These are phyloP conservation scores for Sabuloglossum arenarium DNA, from an alignment of 495 filamentous ascomycete species.

Conservation along the genomic window DNA sequence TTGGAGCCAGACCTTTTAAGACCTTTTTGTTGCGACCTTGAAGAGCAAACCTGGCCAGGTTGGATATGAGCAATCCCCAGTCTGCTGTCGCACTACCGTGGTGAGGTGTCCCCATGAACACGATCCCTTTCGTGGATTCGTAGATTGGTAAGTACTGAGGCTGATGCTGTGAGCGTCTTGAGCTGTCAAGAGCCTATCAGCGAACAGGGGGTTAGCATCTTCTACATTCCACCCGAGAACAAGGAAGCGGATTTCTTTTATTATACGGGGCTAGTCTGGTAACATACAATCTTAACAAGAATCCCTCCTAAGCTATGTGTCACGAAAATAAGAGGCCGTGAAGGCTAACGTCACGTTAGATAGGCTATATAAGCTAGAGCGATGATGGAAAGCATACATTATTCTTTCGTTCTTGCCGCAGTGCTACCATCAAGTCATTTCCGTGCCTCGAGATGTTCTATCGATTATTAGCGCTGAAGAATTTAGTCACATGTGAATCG, in stretches of 20 bases:
- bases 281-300: slow-evolving; percentile 19
- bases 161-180: not conserved
- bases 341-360: no score
- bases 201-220: not conserved
- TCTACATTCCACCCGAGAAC: not conserved
- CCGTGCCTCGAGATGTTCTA: not conserved
- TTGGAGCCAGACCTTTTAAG: not conserved
- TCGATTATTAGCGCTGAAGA: not conserved
- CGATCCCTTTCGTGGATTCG: slow-evolving; percentile 35
- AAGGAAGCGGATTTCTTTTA: not conserved
- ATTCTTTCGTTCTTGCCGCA: not conserved
- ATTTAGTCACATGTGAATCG: not conserved
- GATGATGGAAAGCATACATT: not conserved
- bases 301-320: slow-evolving; percentile 23
- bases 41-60: not conserved
- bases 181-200: not conserved
- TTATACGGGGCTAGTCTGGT: not conserved
- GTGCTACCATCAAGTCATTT: not conserved
- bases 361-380: not conserved
- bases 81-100: slow-evolving; percentile 48
- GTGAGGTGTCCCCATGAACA: slow-evolving; percentile 75
- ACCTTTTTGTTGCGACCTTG: not conserved
- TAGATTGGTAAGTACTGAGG: not conserved
- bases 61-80: not conserved
- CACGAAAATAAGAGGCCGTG: slow-evolving; percentile 18